These are phyloP conservation scores for Arthrocladium fulminans DNA, from an alignment of 2,329 filamentous ascomycete genomes.

Conservation along the genomic window DNA sequence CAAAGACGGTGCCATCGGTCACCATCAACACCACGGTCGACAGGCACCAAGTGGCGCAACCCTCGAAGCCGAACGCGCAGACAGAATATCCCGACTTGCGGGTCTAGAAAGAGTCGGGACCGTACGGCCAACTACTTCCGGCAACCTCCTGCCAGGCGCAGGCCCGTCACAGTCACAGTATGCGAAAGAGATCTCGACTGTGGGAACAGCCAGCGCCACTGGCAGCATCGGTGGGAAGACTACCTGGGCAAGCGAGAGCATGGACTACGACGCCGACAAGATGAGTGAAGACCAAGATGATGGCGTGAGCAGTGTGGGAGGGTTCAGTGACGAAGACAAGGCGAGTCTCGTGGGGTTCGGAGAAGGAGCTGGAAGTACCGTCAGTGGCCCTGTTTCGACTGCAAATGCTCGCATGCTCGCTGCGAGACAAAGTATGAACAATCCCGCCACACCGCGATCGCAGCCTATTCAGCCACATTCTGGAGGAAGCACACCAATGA, in stretches of 20 bases:
- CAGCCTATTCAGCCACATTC: constrained; percentile 9
- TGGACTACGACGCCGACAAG: constrained; percentile 46
- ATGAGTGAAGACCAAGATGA: constrained; percentile 56
- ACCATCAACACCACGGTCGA: constrained; percentile 56
- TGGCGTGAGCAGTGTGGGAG: constrained; percentile 57
- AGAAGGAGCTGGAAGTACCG: constrained; percentile 78
- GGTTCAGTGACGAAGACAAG: constrained; percentile 76
- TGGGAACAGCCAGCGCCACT: constrained; percentile 82
- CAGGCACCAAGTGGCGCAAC: constrained; percentile 45
- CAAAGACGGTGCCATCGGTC: constrained; percentile 88
- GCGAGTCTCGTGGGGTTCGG: constrained; percentile 85
- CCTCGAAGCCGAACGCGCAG: constrained; percentile 82
- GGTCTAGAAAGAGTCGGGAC: constrained; percentile 83
- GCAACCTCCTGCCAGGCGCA: constrained; percentile 30
- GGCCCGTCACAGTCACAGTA: constrained; percentile 8
- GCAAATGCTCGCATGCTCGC: constrained; percentile 36
- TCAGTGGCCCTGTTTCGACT: constrained; percentile 66
- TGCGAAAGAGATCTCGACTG: constrained; percentile 76
- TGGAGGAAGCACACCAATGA: constrained; percentile 31
- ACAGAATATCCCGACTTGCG: constrained; percentile 87
- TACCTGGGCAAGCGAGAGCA: constrained; percentile 57
- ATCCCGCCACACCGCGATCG: constrained; percentile 24
- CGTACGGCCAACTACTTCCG: constrained; percentile 45
- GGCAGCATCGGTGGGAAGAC: constrained; percentile 62
- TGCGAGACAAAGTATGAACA: constrained; percentile 31